phyloP scores from a whole-genome alignment of 306 rosid species.

The Vigna hirtella region DNA sequence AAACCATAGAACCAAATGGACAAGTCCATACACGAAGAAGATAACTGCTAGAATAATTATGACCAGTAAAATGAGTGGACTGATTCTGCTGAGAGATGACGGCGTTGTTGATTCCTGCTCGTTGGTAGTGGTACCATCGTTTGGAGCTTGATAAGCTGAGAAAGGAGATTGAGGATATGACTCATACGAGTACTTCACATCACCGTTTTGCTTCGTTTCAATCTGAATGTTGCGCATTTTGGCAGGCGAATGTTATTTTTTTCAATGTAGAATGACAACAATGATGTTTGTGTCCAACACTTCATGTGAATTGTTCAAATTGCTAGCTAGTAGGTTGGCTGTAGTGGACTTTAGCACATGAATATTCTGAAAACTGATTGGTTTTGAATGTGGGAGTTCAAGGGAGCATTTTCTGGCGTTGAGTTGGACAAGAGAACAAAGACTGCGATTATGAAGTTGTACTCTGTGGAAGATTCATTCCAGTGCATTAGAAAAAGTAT shows the following conservation, averaged over 20 bases:
- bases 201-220: constrained; percentile 45
- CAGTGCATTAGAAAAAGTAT: neutral
- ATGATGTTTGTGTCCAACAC: neutral
- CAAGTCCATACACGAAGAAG: constrained; percentile 71
- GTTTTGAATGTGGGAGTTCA: neutral
- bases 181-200: constrained; percentile 47
- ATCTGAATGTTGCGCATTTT: constrained; percentile 49
- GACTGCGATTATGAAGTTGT: neutral
- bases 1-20: constrained; percentile 71
- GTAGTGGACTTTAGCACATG: neutral
- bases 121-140: constrained; percentile 9
- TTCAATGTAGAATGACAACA: neutral
- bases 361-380: neutral
- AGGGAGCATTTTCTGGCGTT: constrained; percentile 29
- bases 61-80: constrained; percentile 67
- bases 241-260: neutral
- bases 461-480: neutral
- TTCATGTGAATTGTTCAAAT: too few species aligned
- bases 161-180: constrained; percentile 43
- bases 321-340: too few species aligned
- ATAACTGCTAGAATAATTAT: constrained; percentile 70
- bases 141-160: constrained; percentile 42
- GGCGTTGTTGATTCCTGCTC: constrained; percentile 52
- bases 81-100: constrained; percentile 64
- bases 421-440: constrained; percentile 11